Evolutionary conservation across 192 early-diverging fungal genomes (phyloP), one percentile per base, ranked within the genome.

Genomic region (Backusella sp.): DNA sequence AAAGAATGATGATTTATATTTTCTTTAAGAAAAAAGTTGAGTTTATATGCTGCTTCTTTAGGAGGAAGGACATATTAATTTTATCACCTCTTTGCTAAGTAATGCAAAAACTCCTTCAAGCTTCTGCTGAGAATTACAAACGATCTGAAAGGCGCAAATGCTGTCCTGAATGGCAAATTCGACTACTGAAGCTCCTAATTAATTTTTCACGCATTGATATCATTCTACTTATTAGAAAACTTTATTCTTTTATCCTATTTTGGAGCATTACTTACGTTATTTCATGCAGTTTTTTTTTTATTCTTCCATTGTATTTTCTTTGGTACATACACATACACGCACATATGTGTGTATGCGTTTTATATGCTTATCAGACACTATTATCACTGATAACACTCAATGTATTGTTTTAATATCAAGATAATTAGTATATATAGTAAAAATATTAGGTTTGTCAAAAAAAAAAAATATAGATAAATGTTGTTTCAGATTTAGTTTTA

Each of bases 131-230:
- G 53, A 56, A 56, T 56, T 1, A 8, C 53, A 56, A 56, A 56
- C 21, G n/a, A 56, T 56, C n/a, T 21, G n/a, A 56, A 56, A 56
- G 19, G 21, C 21, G 53, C n/a, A 21, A 56, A 56, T 56, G 8
- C 53, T 9, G n/a, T 56, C n/a, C n/a, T 56, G 21, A 8, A 56
- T 56, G 53, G n/a, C 21, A 56, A 56, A 56, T 56, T 21, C 8
- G 53, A 56, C 53, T 56, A 56, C 53, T 56, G 53, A 3, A 56
- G 53, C 53, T 56, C 53, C 53, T 56, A 26, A 56, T 56, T 56
- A 56, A 56, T 56, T 56, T 56, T 56, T 56, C 53, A 6, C 26
- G n/a, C 53, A 56, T 56, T 56, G 53, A 56, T 56, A 56, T 56
- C 53, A 56, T 56, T 56, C 53, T 26, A 21, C 53, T 56, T 56